A percentile compares a stretch with the other conserved stretches of the same genome.
These are phyloP conservation scores for Dianthus caryophyllus DNA, from an alignment of 148 eudicot genomes.

Conservation along the genomic window DNA sequence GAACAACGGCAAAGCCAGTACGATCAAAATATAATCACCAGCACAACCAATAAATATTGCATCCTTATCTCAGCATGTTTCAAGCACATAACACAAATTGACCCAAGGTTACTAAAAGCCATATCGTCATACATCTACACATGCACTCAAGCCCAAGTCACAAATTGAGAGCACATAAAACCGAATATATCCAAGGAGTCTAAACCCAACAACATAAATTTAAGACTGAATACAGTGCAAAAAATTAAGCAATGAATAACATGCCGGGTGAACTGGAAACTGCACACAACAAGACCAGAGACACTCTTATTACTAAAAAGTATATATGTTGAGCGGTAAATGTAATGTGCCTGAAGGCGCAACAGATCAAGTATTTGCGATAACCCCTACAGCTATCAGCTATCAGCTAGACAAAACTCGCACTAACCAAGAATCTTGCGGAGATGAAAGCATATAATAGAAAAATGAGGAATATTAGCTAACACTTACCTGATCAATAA, in stretches of 20 bases:
- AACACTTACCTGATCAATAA: slow-evolving; percentile 75
- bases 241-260: background rate
- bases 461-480: background rate
- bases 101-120: no score
- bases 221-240: background rate
- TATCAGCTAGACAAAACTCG: no score
- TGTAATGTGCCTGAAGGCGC: background rate
- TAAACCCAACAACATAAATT: background rate
- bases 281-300: background rate
- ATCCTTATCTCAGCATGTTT: background rate
- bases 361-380: background rate
- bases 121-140: background rate
- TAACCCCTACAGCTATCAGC: background rate
- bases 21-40: background rate
- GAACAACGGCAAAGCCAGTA: background rate
- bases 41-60: background rate
- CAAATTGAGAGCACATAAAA: no score
- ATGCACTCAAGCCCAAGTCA: background rate
- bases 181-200: background rate
- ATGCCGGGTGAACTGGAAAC: no score
- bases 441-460: background rate
- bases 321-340: background rate
- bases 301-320: background rate
- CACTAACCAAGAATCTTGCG: background rate
- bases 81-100: background rate